phyloP scores from a whole-genome alignment of 2,329 filamentous ascomycete genomes.

The Clarireedia homoeocarpa region DNA sequence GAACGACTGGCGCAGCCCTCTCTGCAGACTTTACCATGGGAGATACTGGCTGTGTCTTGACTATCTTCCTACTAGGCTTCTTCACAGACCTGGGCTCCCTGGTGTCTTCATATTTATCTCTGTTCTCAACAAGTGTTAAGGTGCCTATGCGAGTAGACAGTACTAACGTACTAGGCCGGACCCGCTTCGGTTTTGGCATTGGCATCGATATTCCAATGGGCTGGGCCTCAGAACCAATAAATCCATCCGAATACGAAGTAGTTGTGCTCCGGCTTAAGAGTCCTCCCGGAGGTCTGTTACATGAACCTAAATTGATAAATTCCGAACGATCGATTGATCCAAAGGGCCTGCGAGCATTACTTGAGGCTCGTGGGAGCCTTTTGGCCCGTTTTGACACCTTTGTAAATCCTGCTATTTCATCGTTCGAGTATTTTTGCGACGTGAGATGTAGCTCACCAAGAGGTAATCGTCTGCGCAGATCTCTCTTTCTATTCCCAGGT shows the following conservation, averaged over 20 bases:
- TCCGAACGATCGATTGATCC: constrained; percentile 10
- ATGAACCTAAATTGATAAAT: constrained; percentile 16
- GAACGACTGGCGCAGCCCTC: not conserved
- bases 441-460: constrained; percentile 16
- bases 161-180: not conserved
- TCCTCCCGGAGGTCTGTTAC: not conserved
- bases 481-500: not conserved
- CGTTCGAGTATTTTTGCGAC: constrained; percentile 1
- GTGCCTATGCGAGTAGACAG: constrained; percentile 3
- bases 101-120: not conserved
- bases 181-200: not conserved
- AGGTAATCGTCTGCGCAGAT: constrained; percentile 9
- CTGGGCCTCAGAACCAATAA: constrained; percentile 20
- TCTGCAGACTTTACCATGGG: no score
- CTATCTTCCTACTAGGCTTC: not conserved
- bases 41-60: not conserved
- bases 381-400: not conserved
- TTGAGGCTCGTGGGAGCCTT: not conserved
- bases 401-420: not conserved
- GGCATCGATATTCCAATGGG: constrained; percentile 21
- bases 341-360: not conserved
- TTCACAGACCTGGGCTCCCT: not conserved
- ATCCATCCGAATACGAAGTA: constrained; percentile 21
- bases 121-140: constrained; percentile 13
- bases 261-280: not conserved